Percentiles rank a stretch among this genome's conserved stretches.
Evolutionary conservation across 140 eudicot genomes (phyloP).

Genomic region (Stevia rebaudiana): DNA sequence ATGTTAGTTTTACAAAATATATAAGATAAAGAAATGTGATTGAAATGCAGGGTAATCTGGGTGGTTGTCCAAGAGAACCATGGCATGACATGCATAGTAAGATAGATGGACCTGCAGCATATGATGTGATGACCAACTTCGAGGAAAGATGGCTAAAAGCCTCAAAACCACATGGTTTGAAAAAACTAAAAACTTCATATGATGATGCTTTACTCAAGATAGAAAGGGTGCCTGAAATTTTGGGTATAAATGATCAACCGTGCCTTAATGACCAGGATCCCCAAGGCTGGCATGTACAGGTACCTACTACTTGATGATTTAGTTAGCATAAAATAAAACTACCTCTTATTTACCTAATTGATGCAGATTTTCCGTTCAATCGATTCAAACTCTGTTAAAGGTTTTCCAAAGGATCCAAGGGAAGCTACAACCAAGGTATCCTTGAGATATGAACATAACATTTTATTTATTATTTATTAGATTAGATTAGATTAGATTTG

Average conservation of each 20-base stretch:
- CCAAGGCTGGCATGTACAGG: slow-evolving; percentile 97
- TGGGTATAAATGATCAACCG: slow-evolving; percentile 62
- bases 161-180: slow-evolving; percentile 75
- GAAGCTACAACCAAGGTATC: slow-evolving; percentile 63
- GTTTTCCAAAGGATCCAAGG: slow-evolving; percentile 81
- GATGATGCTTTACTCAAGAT: slow-evolving; percentile 88
- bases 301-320: too few relatives aligned
- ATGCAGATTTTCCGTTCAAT: slow-evolving; percentile 84
- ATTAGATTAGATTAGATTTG: not conserved
- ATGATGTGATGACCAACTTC: slow-evolving; percentile 78
- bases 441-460: not conserved
- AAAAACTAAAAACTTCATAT: slow-evolving; percentile 61
- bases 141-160: slow-evolving; percentile 93
- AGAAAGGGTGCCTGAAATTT: slow-evolving; percentile 77
- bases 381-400: slow-evolving; percentile 87
- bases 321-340: too few relatives aligned
- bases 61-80: slow-evolving; percentile 97
- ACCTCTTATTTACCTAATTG: slow-evolving; percentile 6
- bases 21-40: too few relatives aligned
- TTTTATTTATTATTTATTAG: not conserved
- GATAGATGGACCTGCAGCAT: slow-evolving; percentile 98
- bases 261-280: slow-evolving; percentile 59
- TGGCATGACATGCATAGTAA: slow-evolving; percentile 98
- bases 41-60: slow-evolving; percentile 56
- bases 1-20: too few relatives aligned